A percentile compares a stretch with the other conserved stretches of the same genome.
phyloP scores from a whole-genome alignment of 192 early-diverging fungal genomes.

The Coemansia sp. region DNA sequence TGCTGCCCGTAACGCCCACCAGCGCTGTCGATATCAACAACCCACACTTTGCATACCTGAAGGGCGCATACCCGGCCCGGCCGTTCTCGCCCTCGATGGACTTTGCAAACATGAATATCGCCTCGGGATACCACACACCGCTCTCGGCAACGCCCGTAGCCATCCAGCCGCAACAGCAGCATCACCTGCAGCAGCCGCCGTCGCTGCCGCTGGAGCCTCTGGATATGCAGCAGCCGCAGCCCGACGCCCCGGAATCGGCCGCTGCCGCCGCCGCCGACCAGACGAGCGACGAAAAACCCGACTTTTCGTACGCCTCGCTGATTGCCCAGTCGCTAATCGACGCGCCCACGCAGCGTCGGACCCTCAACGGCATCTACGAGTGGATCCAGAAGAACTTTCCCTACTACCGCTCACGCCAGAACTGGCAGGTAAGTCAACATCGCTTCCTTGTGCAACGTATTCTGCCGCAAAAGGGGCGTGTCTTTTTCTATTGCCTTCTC shows the following conservation, averaged over 20 bases:
- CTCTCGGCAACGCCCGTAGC: constrained; percentile 39
- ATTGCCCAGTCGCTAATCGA: constrained; percentile 83
- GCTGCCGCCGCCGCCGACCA: not conserved
- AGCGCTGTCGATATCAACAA: constrained; percentile 36
- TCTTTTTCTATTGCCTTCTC: not conserved
- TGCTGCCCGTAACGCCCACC: constrained; percentile 35
- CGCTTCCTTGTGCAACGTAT: not conserved
- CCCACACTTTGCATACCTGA: constrained; percentile 50
- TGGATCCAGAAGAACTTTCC: constrained; percentile 81
- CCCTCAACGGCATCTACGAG: constrained; percentile 88
- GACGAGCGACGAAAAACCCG: constrained; percentile 65
- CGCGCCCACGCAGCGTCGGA: constrained; percentile 66
- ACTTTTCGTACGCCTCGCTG: constrained; percentile 81
- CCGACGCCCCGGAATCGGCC: constrained; percentile 5
- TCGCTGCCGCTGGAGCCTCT: constrained; percentile 6
- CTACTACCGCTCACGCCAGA: constrained; percentile 75
- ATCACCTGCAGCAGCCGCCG: constrained; percentile 7
- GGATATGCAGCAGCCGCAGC: constrained; percentile 4
- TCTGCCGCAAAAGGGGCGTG: not conserved
- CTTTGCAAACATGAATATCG: constrained; percentile 57
- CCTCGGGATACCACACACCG: constrained; percentile 50
- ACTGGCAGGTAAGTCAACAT: constrained; percentile 54
- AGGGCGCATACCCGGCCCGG: constrained; percentile 37
- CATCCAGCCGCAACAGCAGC: constrained; percentile 23
- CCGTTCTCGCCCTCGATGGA: constrained; percentile 54